Base-by-base conservation (phyloP, 2,329 filamentous ascomycete species). In the Fusarium sp. region DNA sequence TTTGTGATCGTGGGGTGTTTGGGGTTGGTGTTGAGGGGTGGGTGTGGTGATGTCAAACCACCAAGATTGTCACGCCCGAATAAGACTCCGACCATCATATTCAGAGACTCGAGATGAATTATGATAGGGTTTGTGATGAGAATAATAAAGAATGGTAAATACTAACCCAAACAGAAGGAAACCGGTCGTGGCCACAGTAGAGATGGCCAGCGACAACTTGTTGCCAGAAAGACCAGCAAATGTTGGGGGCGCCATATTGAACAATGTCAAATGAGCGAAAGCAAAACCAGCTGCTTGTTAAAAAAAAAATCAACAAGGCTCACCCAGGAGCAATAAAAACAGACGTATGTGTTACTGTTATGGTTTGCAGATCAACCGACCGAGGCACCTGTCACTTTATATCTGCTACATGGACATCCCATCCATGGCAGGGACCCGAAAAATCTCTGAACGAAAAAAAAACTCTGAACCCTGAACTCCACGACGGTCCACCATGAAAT, bases 171-270 rank as follows among this genome's bases (percentile, higher is more conserved):
- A 90, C n/a, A 89, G 84, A 31, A 91, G 79, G 82, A 91, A 91
- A 24, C 89, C 90, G 58, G 89, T 90, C 1, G 90, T 92, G 5
- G 90, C 89, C 29, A 92, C 86, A n/a, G 87, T 85, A 2, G 91
- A 91, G 55, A 92, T 86, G 42, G 86, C 83, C 69, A 91, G 75
- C 20, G 87, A 88, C 62, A 92, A 84, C 40, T 82, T 83, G 73
- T 84, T 85, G 79, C 91, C 91, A 38, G 86, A 87, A 68, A 92
- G 83, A 80, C 90, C 90, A 79, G 88, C 87, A 78, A 85, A 92
- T 20, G 78, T 86, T 60, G 88, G 87, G 72, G 87, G 85, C 72
- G 86, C 83, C 87, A 89, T 90, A 42, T 33, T 81, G 66, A 57
- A 51, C 10, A 14, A 44, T 46, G 66, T 20, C n/a, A 31, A 62